Conservation (phyloP, 768 basidiomycete species). For the Cystobasidium ongulense region DNA sequence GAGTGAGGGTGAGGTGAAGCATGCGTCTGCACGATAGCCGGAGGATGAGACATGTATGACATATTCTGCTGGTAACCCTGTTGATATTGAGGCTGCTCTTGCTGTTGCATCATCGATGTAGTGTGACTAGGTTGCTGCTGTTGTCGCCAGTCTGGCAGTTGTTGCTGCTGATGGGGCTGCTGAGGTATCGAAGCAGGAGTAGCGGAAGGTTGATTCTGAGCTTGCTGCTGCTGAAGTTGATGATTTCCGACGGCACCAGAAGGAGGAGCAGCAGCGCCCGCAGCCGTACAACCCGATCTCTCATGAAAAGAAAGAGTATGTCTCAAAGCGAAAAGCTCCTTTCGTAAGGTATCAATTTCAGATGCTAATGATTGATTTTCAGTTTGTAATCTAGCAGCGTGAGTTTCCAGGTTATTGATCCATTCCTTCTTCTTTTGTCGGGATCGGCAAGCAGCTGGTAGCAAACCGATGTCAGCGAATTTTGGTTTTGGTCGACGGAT, state of each 20-base stretch:
- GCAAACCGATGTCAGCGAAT: not conserved
- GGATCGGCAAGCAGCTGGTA: slow-evolving; percentile 22
- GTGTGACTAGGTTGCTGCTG: not conserved
- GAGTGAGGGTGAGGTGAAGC: not conserved
- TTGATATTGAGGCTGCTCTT: not conserved
- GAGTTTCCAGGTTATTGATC: slow-evolving; percentile 23
- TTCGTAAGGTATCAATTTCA: slow-evolving; percentile 18
- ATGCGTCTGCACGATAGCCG: not conserved
- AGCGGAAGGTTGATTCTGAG: not conserved
- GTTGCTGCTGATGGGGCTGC: slow-evolving; percentile 12
- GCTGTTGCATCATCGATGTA: not conserved
- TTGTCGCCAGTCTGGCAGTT: not conserved
- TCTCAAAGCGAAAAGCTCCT: slow-evolving; percentile 24
- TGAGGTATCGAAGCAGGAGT: not conserved
- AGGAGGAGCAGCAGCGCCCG: not conserved
- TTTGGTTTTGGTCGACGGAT: no score
- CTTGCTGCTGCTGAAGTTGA: not conserved
- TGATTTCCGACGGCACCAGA: not conserved
- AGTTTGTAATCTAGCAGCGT: slow-evolving; percentile 21
- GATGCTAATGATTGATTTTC: not conserved
- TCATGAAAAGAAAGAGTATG: slow-evolving; percentile 30
- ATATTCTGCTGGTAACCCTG: not conserved
- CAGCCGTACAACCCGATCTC: slow-evolving; percentile 12
- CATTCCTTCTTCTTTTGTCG: slow-evolving; percentile 31
- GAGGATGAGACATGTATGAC: not conserved